Percentiles rank a stretch among this genome's conserved stretches.
These are phyloP conservation scores for Acanthamoeba sp. DNA, from an alignment of 208 protist genomes.

Conservation along the genomic window DNA sequence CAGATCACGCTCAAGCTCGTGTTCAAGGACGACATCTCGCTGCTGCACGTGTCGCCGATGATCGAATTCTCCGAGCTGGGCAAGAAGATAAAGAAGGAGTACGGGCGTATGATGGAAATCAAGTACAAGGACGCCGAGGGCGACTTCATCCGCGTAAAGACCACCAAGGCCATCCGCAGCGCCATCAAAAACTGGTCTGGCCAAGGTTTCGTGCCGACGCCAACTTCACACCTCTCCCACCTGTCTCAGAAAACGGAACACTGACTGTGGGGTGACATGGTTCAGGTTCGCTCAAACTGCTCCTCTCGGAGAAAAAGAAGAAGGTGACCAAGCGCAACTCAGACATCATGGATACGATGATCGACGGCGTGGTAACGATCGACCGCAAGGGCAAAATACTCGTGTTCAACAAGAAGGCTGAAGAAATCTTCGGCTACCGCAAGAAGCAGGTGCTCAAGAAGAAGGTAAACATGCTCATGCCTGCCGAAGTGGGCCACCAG, in stretches of 20 bases:
- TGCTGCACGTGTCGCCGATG: conserved; percentile 54
- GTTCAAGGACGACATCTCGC: conserved; percentile 73
- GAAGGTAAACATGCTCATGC: conserved; percentile 88
- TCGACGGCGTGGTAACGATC: conserved; percentile 77
- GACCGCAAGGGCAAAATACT: conserved; percentile 79
- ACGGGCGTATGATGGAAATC: conserved; percentile 59
- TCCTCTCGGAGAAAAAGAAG: conserved; percentile 59
- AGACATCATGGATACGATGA: conserved; percentile 74
- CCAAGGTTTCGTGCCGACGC: neutral
- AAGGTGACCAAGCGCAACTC: conserved; percentile 58
- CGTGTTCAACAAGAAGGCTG: conserved; percentile 81
- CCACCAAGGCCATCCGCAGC: conserved; percentile 18
- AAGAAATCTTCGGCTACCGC: conserved; percentile 65
- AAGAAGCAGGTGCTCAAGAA: conserved; percentile 84
- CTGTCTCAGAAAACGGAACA: no score
- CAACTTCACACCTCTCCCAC: neutral
- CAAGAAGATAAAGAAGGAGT: conserved; percentile 67
- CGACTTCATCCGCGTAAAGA: conserved; percentile 34
- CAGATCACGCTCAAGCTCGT: conserved; percentile 68
- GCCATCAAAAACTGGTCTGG: conserved; percentile 65
- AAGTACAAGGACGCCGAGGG: conserved; percentile 72
- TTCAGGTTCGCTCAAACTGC: conserved; percentile 19
- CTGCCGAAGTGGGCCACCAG: conserved; percentile 70
- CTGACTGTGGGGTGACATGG: no score
- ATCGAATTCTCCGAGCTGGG: conserved; percentile 6